Base-by-base conservation (phyloP, 148 eudicot species). In the Vaccinium darrowii region DNA sequence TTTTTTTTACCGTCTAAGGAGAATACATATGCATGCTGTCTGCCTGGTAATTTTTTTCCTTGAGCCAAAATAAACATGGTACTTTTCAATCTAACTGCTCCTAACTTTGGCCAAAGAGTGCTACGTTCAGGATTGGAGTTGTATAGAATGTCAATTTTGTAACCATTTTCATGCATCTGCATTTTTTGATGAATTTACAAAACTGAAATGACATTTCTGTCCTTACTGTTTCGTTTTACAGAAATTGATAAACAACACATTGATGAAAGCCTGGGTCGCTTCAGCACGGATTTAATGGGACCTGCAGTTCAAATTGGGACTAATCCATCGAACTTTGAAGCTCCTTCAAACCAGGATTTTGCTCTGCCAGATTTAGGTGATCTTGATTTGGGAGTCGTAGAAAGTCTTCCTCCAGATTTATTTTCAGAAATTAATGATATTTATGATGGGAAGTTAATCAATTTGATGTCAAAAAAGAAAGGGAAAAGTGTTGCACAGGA, bases 361-460 rank as follows among this genome's bases (percentile, higher is more conserved):
- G 84, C 86, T 81, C 88, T 92, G 65, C 98, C 99, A 78, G 91
- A 95, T 86, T 77, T 95, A 74, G 85, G 85, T 80, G 99, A 97
- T 90, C 94, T 97, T 88, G 98, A 97, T 91, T 53, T 94, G 81
- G 92, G 88, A 79, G 97, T 97, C 74, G 71, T 97, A 85, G 92
- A 90, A 89, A 91, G 90, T 89, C 93, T 97, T 85, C 99, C 99
- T 79, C 92, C 96, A 50, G 96, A 95, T 60, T 84, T 97, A 65
- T 86, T 97, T 83, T 89, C 96, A 80, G 98, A 97, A 85, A 89
- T 95, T 67, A 93, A 95, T 90, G 91, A 86, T 18, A 84, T 92
- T 83, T 97, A 97, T 92, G 91, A 90, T 50, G 99, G 99, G 72
- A 92, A 90, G 81, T 87, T 97, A 85, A 86, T 80, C 16, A 87